These are phyloP conservation scores for Ceratocystis alfenasii DNA, from an alignment of 2,329 filamentous ascomycete species.

Conservation along the genomic window DNA sequence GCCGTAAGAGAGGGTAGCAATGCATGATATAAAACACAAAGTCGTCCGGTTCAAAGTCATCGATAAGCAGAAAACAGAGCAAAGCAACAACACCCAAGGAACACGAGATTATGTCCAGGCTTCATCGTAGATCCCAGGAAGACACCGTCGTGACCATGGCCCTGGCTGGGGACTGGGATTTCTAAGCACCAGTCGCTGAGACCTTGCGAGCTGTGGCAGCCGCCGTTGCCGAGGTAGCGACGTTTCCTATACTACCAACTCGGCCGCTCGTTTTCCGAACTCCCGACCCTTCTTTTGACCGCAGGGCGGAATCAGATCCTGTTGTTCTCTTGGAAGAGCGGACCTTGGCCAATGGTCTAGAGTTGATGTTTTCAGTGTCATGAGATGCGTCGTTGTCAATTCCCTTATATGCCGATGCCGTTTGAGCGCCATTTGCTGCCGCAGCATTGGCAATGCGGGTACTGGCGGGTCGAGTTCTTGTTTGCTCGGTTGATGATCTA, in stretches of 20 bases:
- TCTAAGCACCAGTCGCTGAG: slow-evolving; percentile 33
- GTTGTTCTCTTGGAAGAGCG: slow-evolving; percentile 19
- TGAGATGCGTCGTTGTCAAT: slow-evolving; percentile 58
- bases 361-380: slow-evolving; percentile 59
- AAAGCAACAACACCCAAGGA: slow-evolving; percentile 1
- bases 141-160: slow-evolving; percentile 23
- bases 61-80: slow-evolving; percentile 4
- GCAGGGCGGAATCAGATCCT: slow-evolving; percentile 35
- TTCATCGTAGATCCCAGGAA: slow-evolving; percentile 24
- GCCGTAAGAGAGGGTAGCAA: slow-evolving; percentile 15
- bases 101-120: slow-evolving; percentile 1
- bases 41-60: slow-evolving; percentile 19
- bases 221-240: slow-evolving; percentile 28
- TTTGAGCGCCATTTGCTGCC: slow-evolving; percentile 39
- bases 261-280: slow-evolving; percentile 56
- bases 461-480: slow-evolving; percentile 49
- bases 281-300: slow-evolving; percentile 41
- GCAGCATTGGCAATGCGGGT: slow-evolving; percentile 38
- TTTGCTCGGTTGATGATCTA: slow-evolving; percentile 13
- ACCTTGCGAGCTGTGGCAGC: slow-evolving; percentile 42
- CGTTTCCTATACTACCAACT: slow-evolving; percentile 44
- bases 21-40: slow-evolving; percentile 20
- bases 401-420: slow-evolving; percentile 35
- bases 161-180: slow-evolving; percentile 23
- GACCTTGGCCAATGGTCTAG: slow-evolving; percentile 24